Evolutionary conservation across 2,329 filamentous ascomycete species (phyloP).

Genomic region (Leptographium procerum): DNA sequence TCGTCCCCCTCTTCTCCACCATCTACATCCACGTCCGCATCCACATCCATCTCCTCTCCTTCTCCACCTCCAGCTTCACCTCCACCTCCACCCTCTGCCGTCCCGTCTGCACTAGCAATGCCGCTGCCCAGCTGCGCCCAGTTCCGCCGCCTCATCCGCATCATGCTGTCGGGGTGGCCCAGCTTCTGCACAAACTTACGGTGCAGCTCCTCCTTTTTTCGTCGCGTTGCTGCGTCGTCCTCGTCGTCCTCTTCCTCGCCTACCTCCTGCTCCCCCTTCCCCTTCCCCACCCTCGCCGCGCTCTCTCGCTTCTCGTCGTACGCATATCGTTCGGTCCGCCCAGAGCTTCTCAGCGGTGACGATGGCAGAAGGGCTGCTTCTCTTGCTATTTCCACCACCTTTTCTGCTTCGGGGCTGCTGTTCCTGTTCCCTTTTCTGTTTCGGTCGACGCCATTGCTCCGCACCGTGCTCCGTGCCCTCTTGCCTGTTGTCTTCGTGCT

Average conservation of each 20-base stretch:
- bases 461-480: constrained; percentile 17
- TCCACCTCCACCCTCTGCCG: constrained; percentile 58
- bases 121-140: constrained; percentile 27
- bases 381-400: background rate
- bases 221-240: constrained; percentile 34
- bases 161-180: constrained; percentile 71
- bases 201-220: constrained; percentile 62
- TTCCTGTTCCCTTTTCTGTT: background rate
- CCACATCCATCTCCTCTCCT: constrained; percentile 43
- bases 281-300: constrained; percentile 24
- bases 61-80: constrained; percentile 39
- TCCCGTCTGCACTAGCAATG: too few relatives aligned
- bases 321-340: constrained; percentile 40
- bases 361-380: constrained; percentile 14
- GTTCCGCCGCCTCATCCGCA: constrained; percentile 51
- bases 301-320: constrained; percentile 24
- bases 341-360: constrained; percentile 17
- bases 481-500: background rate
- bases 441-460: background rate
- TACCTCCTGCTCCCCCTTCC: constrained; percentile 27
- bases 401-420: background rate
- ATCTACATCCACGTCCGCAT: constrained; percentile 50
- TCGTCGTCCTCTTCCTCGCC: constrained; percentile 8
- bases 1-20: constrained; percentile 82
- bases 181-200: constrained; percentile 82